phyloP scores from a whole-genome alignment of 1,139 yeast species.

The Williopsis jadinii region DNA sequence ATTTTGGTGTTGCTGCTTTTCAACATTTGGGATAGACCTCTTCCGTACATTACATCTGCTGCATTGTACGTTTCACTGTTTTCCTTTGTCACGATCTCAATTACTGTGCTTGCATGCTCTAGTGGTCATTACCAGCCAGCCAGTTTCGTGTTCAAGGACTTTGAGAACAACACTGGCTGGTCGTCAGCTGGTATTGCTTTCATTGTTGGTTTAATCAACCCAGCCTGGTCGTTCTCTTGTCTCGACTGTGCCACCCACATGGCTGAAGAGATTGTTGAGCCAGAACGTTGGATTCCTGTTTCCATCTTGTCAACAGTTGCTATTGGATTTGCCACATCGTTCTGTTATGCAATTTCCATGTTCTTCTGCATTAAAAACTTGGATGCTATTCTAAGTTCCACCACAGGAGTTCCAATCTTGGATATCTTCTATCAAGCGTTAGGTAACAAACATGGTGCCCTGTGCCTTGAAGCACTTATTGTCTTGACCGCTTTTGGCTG shows the following conservation, averaged over 20 bases:
- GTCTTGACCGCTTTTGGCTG: constrained; percentile 63
- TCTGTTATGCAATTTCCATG: constrained; percentile 53
- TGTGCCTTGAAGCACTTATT: constrained; percentile 52
- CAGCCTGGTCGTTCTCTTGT: constrained; percentile 67
- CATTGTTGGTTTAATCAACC: constrained; percentile 59
- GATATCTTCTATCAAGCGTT: constrained; percentile 57
- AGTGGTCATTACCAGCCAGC: constrained; percentile 50
- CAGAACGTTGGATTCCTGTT: constrained; percentile 54
- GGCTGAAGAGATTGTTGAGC: constrained; percentile 58
- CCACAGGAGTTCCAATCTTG: constrained; percentile 56
- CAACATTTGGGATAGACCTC: constrained; percentile 51
- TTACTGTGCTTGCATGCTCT: constrained; percentile 50
- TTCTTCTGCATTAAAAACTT: constrained; percentile 52
- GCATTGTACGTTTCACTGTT: constrained; percentile 48
- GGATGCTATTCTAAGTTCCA: constrained; percentile 36
- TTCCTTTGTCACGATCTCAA: constrained; percentile 49
- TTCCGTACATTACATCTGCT: constrained; percentile 45
- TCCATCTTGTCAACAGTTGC: constrained; percentile 61
- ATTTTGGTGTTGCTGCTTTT: constrained; percentile 40
- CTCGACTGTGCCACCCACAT: constrained; percentile 64
- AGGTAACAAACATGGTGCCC: constrained; percentile 48
- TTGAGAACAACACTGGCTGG: constrained; percentile 65
- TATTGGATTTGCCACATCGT: constrained; percentile 57
- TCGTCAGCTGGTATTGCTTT: constrained; percentile 50
- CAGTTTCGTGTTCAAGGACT: constrained; percentile 55